Conservation (phyloP, 495 filamentous ascomycete species). For the Melanomma pulvis-pyrius region DNA sequence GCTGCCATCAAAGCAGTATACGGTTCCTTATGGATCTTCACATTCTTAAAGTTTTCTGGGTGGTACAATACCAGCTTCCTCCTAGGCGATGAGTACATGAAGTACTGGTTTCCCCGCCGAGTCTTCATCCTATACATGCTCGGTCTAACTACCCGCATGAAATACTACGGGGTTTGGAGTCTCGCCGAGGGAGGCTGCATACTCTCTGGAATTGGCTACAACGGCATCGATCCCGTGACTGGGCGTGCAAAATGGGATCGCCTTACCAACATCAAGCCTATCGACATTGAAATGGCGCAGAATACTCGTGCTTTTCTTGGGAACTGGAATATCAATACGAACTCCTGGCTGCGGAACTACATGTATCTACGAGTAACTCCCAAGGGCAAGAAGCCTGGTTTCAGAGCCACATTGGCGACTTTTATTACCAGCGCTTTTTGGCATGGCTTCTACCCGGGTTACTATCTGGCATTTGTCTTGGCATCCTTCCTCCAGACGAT, state of each 20-base stretch:
- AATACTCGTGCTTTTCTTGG: conserved; percentile 87
- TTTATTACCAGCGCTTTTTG: conserved; percentile 94
- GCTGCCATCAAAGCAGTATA: conserved; percentile 73
- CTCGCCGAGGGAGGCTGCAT: conserved; percentile 95
- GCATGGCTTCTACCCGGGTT: conserved; percentile 98
- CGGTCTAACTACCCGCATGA: conserved; percentile 74
- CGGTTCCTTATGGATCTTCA: conserved; percentile 76
- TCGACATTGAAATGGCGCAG: conserved; percentile 82
- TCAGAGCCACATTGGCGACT: conserved; percentile 90
- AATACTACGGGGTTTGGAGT: conserved; percentile 96
- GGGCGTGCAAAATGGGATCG: conserved; percentile 87
- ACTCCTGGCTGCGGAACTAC: conserved; percentile 94
- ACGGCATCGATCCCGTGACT: conserved; percentile 81
- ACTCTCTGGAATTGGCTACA: conserved; percentile 89
- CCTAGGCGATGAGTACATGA: conserved; percentile 62
- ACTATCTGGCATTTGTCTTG: conserved; percentile 88
- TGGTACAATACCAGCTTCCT: conserved; percentile 65
- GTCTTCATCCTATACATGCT: conserved; percentile 81
- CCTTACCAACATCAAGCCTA: conserved; percentile 81
- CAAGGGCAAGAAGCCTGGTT: conserved; percentile 93
- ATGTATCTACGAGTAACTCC: conserved; percentile 95
- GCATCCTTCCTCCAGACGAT: conserved; percentile 88
- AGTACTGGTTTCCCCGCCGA: conserved; percentile 69
- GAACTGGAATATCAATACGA: conserved; percentile 98
- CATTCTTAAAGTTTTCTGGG: conserved; percentile 74